Evolutionary conservation across 2,329 filamentous ascomycete species (phyloP), one percentile per base, ranked within the genome.

Genomic region (Aureobasidium sp.): DNA sequence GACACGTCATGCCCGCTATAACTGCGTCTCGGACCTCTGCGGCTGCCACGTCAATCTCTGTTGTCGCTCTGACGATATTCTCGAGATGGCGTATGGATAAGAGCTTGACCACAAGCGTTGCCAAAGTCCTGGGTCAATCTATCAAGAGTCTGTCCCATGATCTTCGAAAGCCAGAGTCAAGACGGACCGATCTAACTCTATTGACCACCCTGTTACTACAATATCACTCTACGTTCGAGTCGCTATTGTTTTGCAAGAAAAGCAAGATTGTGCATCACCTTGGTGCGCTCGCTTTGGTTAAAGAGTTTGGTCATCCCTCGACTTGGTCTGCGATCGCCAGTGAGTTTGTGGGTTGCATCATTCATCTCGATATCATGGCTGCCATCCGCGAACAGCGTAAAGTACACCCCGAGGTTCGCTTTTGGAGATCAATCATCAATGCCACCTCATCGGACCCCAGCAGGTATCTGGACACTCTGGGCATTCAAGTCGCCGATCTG

Each of bases 181-280:
- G 41, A 34, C 39, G 12, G 8, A 22, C 41, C 6, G 53, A 57
- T 27, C 17, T 36, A 0, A 57, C 53, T 34, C 41, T 57, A 2
- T 27, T 57, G 29, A 57, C 39, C 27, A 57, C 31, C 4, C 17
- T 57, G 17, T 25, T 57, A 12, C n/a, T 57, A 11, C 39, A 57
- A 25, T 57, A 15, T 14, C 53, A 57, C 27, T 45, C 27, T 11
- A 5, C 41, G 5, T 45, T 45, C 31, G 53, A 57, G 8, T 9
- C 25, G 45, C n/a, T 57, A n/a, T 0, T 57, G 7, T 47, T 57
- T 8, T 36, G 11, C n/a, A 57, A 57, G 31, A 45, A 37, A 25
- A 22, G 29, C n/a, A 34, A n/a, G 47, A 57, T 34, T 17, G 53
- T 57, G 1, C 53, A 57, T 57, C 53, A 57, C 12, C 53, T 57